Evolutionary conservation across 805 yeast genomes (phyloP).

Genomic region (Nakazawaea populi): DNA sequence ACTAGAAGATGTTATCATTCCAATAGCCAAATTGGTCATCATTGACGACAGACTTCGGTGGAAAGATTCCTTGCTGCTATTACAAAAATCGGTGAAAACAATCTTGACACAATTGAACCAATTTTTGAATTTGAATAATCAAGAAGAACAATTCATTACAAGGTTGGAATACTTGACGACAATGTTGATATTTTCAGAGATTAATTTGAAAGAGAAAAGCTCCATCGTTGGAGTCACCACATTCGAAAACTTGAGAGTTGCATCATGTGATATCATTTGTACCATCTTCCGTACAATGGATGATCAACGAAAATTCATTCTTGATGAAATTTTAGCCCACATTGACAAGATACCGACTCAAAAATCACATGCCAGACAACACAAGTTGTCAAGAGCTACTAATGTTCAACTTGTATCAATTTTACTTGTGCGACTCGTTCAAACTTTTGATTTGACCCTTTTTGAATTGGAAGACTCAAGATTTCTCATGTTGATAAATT

Average conservation of each 20-base stretch:
- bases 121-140: slow-evolving; percentile 12
- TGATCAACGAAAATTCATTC: slow-evolving; percentile 53
- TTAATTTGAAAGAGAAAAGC: slow-evolving; percentile 17
- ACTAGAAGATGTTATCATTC: slow-evolving; percentile 25
- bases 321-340: slow-evolving; percentile 52
- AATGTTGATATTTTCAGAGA: slow-evolving; percentile 34
- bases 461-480: slow-evolving; percentile 1
- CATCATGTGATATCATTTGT: slow-evolving; percentile 24
- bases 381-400: slow-evolving; percentile 35
- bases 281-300: slow-evolving; percentile 33
- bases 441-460: slow-evolving; percentile 25
- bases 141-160: slow-evolving; percentile 51
- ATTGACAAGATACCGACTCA: slow-evolving; percentile 43
- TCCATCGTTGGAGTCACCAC: slow-evolving; percentile 16
- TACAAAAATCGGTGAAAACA: slow-evolving; percentile 8
- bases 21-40: slow-evolving; percentile 9
- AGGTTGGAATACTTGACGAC: slow-evolving; percentile 50
- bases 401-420: slow-evolving; percentile 44
- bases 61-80: neutral
- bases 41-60: neutral
- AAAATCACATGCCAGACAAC: slow-evolving; percentile 37
- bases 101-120: slow-evolving; percentile 15
- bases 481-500: neutral
- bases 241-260: slow-evolving; percentile 23
- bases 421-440: slow-evolving; percentile 38